phyloP scores from a whole-genome alignment of 305 asterid genomes.

The Fraxinus ornus region DNA sequence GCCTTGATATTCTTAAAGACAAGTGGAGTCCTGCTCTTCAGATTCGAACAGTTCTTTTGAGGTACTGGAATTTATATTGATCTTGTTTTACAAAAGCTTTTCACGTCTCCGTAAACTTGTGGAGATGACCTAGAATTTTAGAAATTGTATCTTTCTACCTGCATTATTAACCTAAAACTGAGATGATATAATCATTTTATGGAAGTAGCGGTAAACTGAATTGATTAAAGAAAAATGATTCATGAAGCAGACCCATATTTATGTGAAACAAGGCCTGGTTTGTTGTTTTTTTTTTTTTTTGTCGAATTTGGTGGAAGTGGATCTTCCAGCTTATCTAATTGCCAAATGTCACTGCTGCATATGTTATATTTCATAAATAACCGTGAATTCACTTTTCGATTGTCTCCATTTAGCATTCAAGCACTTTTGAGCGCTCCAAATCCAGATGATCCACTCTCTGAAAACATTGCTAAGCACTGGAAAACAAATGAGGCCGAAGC shows the following conservation, averaged over 20 bases:
- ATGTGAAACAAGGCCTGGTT: too few species aligned
- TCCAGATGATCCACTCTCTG: slow-evolving; percentile 37
- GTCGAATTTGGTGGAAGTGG: not conserved
- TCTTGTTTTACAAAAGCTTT: not conserved
- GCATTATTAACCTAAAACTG: not conserved
- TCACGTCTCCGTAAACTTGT: not conserved
- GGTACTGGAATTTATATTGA: slow-evolving; percentile 45
- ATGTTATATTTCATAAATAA: not conserved
- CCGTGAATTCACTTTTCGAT: not conserved
- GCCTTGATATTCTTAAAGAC: slow-evolving; percentile 96
- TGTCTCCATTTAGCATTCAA: slow-evolving; percentile 62
- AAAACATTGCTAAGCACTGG: not conserved
- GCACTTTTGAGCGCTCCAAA: slow-evolving; percentile 97
- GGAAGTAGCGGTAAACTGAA: not conserved
- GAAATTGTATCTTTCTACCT: not conserved
- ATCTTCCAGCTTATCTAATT: not conserved
- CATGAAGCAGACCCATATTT: not conserved
- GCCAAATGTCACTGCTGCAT: not conserved
- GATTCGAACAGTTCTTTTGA: slow-evolving; percentile 86
- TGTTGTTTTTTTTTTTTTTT: too few species aligned
- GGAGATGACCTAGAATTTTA: not conserved
- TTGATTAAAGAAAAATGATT: not conserved
- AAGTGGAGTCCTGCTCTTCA: slow-evolving; percentile 99
- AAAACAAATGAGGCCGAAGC: not conserved
- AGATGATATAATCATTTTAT: too few species aligned